Percentiles rank a stretch among this genome's conserved stretches.
Conservation (phyloP, 2,329 filamentous ascomycete species). For the Didymella glomerata region DNA sequence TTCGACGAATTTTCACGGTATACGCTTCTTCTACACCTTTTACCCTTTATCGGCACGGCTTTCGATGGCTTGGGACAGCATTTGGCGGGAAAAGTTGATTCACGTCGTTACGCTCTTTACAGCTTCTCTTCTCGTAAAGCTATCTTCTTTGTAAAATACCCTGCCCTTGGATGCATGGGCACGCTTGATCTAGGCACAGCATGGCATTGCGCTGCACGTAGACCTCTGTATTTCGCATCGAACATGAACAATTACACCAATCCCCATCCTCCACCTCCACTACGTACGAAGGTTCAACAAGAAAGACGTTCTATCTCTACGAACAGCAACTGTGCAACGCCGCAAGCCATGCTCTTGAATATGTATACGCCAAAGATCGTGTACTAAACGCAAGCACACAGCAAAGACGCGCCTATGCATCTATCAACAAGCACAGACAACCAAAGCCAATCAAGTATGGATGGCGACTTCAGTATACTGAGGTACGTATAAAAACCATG, state of each 20-base stretch:
- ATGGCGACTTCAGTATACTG: too few species aligned
- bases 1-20: slow-evolving; percentile 19
- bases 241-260: slow-evolving; percentile 3
- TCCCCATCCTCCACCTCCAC: too few species aligned
- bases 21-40: slow-evolving; percentile 10
- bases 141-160: slow-evolving; percentile 20
- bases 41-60: not conserved
- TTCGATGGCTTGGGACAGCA: slow-evolving; percentile 1
- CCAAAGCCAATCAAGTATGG: too few species aligned
- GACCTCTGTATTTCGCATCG: slow-evolving; percentile 6
- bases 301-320: too few species aligned
- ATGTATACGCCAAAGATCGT: too few species aligned
- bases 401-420: too few species aligned
- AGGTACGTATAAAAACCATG: too few species aligned
- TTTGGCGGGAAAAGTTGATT: slow-evolving; percentile 10
- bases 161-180: slow-evolving; percentile 11
- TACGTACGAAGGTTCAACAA: too few species aligned
- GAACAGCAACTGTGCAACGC: too few species aligned
- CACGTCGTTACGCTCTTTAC: slow-evolving; percentile 21
- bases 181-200: slow-evolving; percentile 1
- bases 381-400: too few species aligned
- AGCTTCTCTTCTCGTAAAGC: slow-evolving; percentile 3
- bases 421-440: too few species aligned
- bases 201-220: slow-evolving; percentile 6
- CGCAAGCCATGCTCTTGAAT: too few species aligned